A percentile compares a stretch with the other conserved stretches of the same genome.
phyloP scores from a whole-genome alignment of 192 early-diverging fungal species.

The Glomus cerebriforme region DNA sequence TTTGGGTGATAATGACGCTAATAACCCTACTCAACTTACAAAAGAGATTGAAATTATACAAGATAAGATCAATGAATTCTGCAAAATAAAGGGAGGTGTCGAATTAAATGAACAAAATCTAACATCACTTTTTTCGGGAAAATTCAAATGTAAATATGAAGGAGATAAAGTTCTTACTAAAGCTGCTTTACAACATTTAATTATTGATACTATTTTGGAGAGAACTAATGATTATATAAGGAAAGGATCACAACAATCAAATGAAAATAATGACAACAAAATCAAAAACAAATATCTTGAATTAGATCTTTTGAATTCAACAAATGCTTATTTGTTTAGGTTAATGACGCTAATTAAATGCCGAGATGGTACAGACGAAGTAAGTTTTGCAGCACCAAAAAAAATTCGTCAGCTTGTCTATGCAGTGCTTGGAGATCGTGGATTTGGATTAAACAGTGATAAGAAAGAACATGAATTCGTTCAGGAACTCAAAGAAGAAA shows the following conservation, averaged over 20 bases:
- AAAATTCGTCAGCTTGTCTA: conserved; percentile 11
- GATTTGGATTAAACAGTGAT: background rate
- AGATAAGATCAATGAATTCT: background rate
- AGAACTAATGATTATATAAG: background rate
- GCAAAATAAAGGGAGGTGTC: background rate
- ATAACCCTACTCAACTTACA: conserved; percentile 12
- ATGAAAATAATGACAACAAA: no score
- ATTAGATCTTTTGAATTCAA: background rate
- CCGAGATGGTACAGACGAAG: conserved; percentile 11
- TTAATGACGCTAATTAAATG: background rate
- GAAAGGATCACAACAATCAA: background rate
- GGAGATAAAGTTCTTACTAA: background rate
- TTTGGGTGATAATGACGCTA: conserved; percentile 7
- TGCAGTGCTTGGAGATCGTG: conserved; percentile 11
- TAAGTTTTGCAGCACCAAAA: background rate
- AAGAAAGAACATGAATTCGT: background rate
- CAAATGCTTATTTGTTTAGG: background rate
- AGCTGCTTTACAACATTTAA: background rate
- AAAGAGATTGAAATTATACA: background rate
- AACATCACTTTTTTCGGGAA: background rate
- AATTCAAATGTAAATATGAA: background rate
- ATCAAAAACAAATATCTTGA: background rate
- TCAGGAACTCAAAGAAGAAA: background rate
- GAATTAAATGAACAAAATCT: background rate
- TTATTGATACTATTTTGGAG: background rate